Evolutionary conservation across 2,329 filamentous ascomycete genomes (phyloP), one percentile per base, ranked within the genome.

Genomic region (Penicillium corylophilum): DNA sequence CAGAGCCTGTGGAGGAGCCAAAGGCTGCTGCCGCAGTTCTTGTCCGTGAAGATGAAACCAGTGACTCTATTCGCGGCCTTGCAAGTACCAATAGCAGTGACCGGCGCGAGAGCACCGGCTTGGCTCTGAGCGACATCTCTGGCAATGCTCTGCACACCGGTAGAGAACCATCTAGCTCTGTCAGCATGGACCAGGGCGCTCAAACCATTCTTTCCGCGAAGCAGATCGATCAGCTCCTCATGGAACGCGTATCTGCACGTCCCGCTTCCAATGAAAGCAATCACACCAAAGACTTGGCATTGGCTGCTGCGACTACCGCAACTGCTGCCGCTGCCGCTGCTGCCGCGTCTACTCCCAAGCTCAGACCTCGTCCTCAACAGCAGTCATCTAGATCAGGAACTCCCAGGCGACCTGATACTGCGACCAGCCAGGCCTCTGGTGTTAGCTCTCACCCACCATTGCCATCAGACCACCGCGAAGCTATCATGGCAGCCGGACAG

Each of bases 181-280:
- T 74, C 48, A 87, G 80, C 54, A 75, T 79, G 18, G 90, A 95
- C 63, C 86, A 88, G 59, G 83, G 86, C 47, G 87, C 88, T 13
- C 93, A 96, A 73, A 96, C 92, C 22, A 80, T 87, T 35, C 77
- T 96, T 26, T 95, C 90, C n/a, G 83, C 89, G 0, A 83, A 88
- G 44, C 85, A 88, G 50, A 90, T 96, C 57, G 91, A 96, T 60
- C 81, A 84, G 49, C 79, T 96, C 64, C 73, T 95, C 50, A 80
- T 81, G 59, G 78, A 79, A 48, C 84, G 82, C 61, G 66, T 69
- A 44, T 64, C 63, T 39, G 23, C 63, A 28, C 65, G 67, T 13
- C 66, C 69, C 16, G 65, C 68, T 46, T 66, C 73, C 29, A 61
- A 66, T 5, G 67, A 69, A 24, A 71, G 66, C 50, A 67, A 61